Evolutionary conservation across 805 yeast genomes (phyloP).

Genomic region (Candida pini): DNA sequence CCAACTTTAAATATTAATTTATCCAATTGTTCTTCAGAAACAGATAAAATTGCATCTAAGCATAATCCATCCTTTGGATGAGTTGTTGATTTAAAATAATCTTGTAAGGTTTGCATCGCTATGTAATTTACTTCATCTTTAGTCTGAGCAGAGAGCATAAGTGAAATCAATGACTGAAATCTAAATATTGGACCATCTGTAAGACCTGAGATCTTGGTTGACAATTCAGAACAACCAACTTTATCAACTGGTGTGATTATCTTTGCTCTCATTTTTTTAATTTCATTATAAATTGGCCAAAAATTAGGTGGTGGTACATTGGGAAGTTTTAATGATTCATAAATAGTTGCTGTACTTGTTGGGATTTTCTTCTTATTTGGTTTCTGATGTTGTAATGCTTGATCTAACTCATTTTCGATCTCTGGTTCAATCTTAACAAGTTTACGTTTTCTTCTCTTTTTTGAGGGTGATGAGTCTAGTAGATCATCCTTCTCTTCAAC

Average conservation of each 20-base stretch:
- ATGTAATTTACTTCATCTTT: constrained; percentile 79
- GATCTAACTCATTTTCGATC: background rate
- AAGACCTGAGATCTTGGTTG: constrained; percentile 35
- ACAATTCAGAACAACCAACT: constrained; percentile 73
- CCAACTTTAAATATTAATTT: constrained; percentile 73
- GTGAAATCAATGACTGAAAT: constrained; percentile 69
- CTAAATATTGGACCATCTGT: constrained; percentile 42
- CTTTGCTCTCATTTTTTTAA: constrained; percentile 61
- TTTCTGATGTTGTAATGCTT: background rate
- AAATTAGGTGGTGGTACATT: constrained; percentile 34
- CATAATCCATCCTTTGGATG: constrained; percentile 45
- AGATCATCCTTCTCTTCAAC: constrained; percentile 6
- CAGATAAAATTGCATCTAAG: constrained; percentile 44
- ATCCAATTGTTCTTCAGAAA: constrained; percentile 56
- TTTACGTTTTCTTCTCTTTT: constrained; percentile 1
- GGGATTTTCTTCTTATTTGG: background rate
- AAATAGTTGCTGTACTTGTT: background rate
- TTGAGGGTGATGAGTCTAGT: background rate
- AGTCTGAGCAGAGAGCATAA: constrained; percentile 89
- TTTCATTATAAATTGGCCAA: constrained; percentile 48
- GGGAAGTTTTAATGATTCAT: constrained; percentile 7
- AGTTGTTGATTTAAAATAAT: constrained; percentile 34
- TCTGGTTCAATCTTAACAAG: background rate
- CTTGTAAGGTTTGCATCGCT: constrained; percentile 62
- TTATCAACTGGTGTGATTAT: constrained; percentile 82